phyloP scores from a whole-genome alignment of 768 basidiomycete genomes.

The Pisolithus microcarpus region DNA sequence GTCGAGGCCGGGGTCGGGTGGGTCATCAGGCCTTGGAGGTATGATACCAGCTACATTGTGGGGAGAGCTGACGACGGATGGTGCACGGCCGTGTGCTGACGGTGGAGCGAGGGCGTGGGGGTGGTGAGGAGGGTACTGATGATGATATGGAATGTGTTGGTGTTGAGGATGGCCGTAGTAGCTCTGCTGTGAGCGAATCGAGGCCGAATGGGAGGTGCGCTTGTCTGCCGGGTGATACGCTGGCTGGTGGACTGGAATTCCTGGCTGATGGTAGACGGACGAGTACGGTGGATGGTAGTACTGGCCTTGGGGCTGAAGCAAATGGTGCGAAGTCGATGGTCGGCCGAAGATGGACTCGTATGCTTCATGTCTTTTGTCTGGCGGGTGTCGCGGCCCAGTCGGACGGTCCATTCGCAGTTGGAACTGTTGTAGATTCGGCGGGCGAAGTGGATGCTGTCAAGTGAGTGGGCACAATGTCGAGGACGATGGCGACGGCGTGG shows the following conservation, averaged over 20 bases:
- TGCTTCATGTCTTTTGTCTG: slow-evolving; percentile 71
- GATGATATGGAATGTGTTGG: slow-evolving; percentile 11
- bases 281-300: slow-evolving; percentile 13
- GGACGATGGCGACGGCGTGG: too few relatives aligned
- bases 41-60: slow-evolving; percentile 36
- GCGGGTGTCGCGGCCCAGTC: slow-evolving; percentile 47
- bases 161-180: slow-evolving; percentile 16
- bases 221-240: slow-evolving; percentile 38
- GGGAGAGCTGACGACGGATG: slow-evolving; percentile 43
- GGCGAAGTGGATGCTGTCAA: too few relatives aligned
- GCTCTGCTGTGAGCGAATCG: slow-evolving; percentile 26
- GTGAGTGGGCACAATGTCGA: too few relatives aligned
- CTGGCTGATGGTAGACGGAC: slow-evolving; percentile 16
- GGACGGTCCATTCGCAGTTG: slow-evolving; percentile 39
- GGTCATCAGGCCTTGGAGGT: slow-evolving; percentile 41
- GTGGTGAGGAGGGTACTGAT: slow-evolving; percentile 14
- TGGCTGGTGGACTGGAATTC: slow-evolving; percentile 24
- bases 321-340: slow-evolving; percentile 53
- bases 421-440: too few relatives aligned
- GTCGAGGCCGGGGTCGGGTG: slow-evolving; percentile 41
- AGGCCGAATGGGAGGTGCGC: slow-evolving; percentile 40
- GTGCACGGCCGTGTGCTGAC: slow-evolving; percentile 36
- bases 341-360: slow-evolving; percentile 87
- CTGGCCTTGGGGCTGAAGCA: slow-evolving; percentile 8
- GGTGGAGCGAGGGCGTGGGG: slow-evolving; percentile 32